phyloP scores from a whole-genome alignment of 805 yeast genomes.

The Candida caryicola region DNA sequence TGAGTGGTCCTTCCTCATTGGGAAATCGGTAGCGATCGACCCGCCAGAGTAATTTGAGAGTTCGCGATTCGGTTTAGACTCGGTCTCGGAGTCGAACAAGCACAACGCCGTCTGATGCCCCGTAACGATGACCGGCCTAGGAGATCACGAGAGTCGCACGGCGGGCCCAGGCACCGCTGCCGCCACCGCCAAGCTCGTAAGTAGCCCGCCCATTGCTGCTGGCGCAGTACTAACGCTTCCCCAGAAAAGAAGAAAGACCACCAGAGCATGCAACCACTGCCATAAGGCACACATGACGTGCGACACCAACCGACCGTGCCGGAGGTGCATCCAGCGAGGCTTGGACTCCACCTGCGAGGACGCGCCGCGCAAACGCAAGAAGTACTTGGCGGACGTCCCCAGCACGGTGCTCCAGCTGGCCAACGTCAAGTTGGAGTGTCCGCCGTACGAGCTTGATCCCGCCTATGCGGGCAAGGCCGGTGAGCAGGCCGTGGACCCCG shows the following conservation, averaged over 20 bases:
- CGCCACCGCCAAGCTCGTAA: slow-evolving; percentile 2
- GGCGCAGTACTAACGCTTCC: neutral
- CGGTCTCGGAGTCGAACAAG: neutral
- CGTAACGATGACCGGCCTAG: neutral
- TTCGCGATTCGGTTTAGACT: neutral
- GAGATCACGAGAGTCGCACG: neutral
- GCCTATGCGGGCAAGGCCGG: neutral
- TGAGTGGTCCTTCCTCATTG: too few species aligned
- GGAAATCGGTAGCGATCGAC: too few species aligned
- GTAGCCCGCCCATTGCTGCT: neutral
- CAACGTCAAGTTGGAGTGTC: neutral
- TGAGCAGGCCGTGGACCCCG: neutral
- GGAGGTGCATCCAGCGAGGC: slow-evolving; percentile 70
- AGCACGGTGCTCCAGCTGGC: slow-evolving; percentile 9
- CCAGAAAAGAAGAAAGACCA: slow-evolving; percentile 59
- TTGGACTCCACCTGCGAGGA: slow-evolving; percentile 72
- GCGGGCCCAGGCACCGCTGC: neutral
- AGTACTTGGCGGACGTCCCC: slow-evolving; percentile 68
- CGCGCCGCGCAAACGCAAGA: slow-evolving; percentile 84
- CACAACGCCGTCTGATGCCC: too few species aligned
- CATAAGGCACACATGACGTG: slow-evolving; percentile 91
- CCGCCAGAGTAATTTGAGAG: neutral
- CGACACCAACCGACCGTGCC: slow-evolving; percentile 80
- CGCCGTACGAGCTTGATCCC: neutral
- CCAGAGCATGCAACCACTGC: slow-evolving; percentile 88